Base-by-base conservation (phyloP, 257 asterid genomes). In the Solanum tarijense region DNA sequence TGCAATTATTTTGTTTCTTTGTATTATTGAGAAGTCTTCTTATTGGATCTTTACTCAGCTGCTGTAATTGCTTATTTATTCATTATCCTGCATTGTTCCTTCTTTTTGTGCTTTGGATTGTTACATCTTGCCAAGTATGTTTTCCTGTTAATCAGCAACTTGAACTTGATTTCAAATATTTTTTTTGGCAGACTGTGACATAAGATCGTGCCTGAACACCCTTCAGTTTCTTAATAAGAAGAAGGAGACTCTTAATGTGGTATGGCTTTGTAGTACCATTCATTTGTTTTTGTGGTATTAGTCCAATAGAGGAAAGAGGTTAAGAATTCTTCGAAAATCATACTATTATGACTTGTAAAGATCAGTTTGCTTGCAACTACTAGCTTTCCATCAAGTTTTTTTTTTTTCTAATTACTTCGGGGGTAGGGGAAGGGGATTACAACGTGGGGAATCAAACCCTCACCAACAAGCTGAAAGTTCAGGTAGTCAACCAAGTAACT, bases 141-240 rank as follows among this genome's bases (percentile, higher is more conserved):
- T 34, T 46, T 72, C 13, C 68, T 68, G 84, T 14, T 21, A 48
- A 48, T 48, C 85, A 31, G 29, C 25, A 29, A 48, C 69, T 18
- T 82, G 55, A 84, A 68, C 58, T 73, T 48, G 72, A 11, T 55
- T 87, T 84, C 83, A 69, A 86, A 39, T 82, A 27, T 29, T 46
- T 31, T 7, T 9, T 87, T 87, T 71, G 87, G 58, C 96, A 97
- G 99, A 94, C 88, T 94, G 99, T 89, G 99, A 97, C 90, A 92
- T 97, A 91, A 92, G 99, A 38, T 94, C 99, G 11, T 95, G 99
- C 93, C 90, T 97, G 93, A 97, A 97, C 95, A 96, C 99, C 39
- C 95, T 97, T 92, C 99, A 97, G 91, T 97, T 95, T 92, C 98
- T 97, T 88, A 90, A 95, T 96, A 96, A 94, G 93, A 96, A 92